Percentiles rank a stretch among this genome's conserved stretches.
Evolutionary conservation across 139 green algal species (phyloP).

Genomic region (Ulvella scutata): DNA sequence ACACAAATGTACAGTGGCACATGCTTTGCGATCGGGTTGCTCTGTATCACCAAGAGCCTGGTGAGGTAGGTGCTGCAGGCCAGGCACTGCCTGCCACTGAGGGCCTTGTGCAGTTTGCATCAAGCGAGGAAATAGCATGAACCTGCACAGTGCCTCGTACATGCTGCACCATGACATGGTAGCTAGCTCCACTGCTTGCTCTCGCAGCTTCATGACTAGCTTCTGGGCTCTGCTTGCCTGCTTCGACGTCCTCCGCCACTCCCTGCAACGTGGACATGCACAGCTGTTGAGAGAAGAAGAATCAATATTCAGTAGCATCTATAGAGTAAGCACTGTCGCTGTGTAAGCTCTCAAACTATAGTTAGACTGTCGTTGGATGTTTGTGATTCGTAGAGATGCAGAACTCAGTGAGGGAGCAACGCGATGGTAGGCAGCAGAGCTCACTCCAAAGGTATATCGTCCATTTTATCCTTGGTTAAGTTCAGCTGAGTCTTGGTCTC

Average conservation of each 20-base stretch:
- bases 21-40: neutral
- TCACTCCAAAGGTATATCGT: neutral
- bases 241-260: conserved; percentile 12
- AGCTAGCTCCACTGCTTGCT: conserved; percentile 16
- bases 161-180: conserved; percentile 33
- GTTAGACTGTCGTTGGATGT: too few species aligned
- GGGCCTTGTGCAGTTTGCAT: neutral
- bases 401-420: too few species aligned
- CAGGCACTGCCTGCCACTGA: neutral
- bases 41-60: neutral
- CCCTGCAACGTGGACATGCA: conserved; percentile 4
- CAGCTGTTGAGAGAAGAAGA: too few species aligned
- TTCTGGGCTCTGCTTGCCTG: conserved; percentile 11
- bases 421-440: too few species aligned
- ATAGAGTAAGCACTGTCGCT: too few species aligned
- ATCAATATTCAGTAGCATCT: too few species aligned
- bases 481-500: neutral
- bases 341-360: too few species aligned
- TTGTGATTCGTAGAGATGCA: too few species aligned
- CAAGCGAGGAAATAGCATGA: conserved; percentile 10
- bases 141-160: conserved; percentile 21
- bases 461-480: neutral
- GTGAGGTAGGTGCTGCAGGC: neutral
- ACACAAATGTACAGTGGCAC: conserved; percentile 21
- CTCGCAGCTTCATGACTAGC: conserved; percentile 8